Evolutionary conservation across 176 grass and related monocot genomes (phyloP).

Genomic region (Aegilops tauschii): DNA sequence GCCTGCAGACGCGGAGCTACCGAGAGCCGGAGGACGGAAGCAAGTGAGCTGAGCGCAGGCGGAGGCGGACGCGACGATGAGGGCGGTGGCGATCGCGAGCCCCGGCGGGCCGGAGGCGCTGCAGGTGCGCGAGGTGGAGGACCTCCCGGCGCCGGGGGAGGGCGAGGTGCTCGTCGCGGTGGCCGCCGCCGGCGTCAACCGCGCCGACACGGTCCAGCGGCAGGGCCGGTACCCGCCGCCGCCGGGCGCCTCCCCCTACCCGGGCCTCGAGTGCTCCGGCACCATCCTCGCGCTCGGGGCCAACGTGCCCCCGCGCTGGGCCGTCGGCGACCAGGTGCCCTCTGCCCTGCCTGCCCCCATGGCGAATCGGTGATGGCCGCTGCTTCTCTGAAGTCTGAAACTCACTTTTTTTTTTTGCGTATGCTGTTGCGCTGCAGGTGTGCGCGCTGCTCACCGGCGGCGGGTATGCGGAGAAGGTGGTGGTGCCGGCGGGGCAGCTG

Average conservation of each 20-base stretch:
- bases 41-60: background rate
- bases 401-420: background rate
- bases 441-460: slow-evolving; percentile 72
- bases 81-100: slow-evolving; percentile 63
- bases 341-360: background rate
- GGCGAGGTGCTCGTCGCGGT: slow-evolving; percentile 72
- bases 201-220: slow-evolving; percentile 73
- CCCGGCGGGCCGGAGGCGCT: slow-evolving; percentile 73
- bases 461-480: slow-evolving; percentile 89
- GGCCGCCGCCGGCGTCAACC: slow-evolving; percentile 65
- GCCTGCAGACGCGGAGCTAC: background rate
- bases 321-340: slow-evolving; percentile 63
- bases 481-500: slow-evolving; percentile 64
- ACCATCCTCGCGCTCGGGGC: slow-evolving; percentile 61
- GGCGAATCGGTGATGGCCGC: background rate
- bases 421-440: slow-evolving; percentile 33
- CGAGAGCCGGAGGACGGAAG: background rate
- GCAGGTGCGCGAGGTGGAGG: slow-evolving; percentile 57
- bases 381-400: background rate
- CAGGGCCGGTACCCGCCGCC: slow-evolving; percentile 57
- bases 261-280: slow-evolving; percentile 81
- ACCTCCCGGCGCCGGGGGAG: slow-evolving; percentile 39
- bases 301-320: slow-evolving; percentile 38
- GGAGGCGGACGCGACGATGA: slow-evolving; percentile 46
- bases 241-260: slow-evolving; percentile 59